Evolutionary conservation across 176 grass and related monocot species (phyloP), one percentile per base, ranked within the genome.

Genomic region (Carex cristatella): DNA sequence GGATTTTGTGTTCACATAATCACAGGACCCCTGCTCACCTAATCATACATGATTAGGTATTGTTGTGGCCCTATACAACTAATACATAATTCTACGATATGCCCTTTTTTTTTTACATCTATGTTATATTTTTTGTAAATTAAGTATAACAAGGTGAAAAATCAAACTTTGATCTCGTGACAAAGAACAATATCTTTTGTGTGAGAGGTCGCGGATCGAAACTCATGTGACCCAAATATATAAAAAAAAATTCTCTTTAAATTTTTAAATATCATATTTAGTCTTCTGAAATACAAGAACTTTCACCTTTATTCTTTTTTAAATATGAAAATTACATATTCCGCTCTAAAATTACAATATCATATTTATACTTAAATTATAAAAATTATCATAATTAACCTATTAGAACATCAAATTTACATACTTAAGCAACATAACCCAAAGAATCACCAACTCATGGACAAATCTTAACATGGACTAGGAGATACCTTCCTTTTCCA

Each of bases 41-140:
- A 75, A 53, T 30, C 71, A 75, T 46, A 30, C 71, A 30, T 75
- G 71, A 53, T 53, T 75, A 53, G 44, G 71, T 75, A 75, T 13
- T 53, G 5, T 30, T 27, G 10, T n/a, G 46, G 71, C 23, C 71
- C 46, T 27, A 53, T 53, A 49, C 30, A 14, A 75, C 42, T 75
- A 53, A 53, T 42, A 30, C 10, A 51, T 75, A 27, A 53, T 75
- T 44, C 9, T 23, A 14, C 4, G 7, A 11, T 18, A 59, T 60
- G 1, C 23, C 23, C 23, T 5, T 75, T 51, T 14, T 12, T 35
- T 5, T 40, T 40, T 4, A 40, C 38, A 5, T 40, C 15, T 37
- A 67, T 51, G 11, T 14, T 60, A 60, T 60, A 49, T 23, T 23
- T 23, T 23, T 23, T 23, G 4, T 60, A 60, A 60, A 10, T 49